Evolutionary conservation across 1,284 basidiomycete species (phyloP), one percentile per base, ranked within the genome.

Genomic region (Boletellus dicymbophilus): DNA sequence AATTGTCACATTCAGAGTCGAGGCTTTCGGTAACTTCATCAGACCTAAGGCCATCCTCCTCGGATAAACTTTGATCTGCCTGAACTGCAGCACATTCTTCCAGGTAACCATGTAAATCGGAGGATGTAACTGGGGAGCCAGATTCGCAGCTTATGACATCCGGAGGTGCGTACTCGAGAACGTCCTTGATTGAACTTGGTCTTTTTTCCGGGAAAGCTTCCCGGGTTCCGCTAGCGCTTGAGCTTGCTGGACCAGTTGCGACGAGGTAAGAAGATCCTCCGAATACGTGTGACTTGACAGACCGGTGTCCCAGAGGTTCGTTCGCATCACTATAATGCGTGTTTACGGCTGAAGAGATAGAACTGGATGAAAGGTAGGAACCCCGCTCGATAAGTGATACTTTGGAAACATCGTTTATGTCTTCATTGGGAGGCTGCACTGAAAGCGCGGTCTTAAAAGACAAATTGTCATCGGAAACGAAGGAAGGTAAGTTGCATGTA

Each of bases 361-460:
- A 62, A 26, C 43, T 21, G 7, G 12, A 57, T 13, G 58, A 42
- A 46, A 54, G 46, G 16, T 53, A 45, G 23, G 59, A 52, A 26
- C 55, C 45, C 27, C 51, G 54, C 52, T 57, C 52, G 46, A 43
- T 6, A 10, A 40, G 36, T 12, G 65, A 68, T 30, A 48, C 31
- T 34, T 44, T 50, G 13, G 56, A 60, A 12, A 47, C 44, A 44
- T 66, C 49, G 26, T 48, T 57, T 37, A 62, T 38, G 40, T 55
- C 30, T 5, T 60, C 64, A n/a, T 33, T 47, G 7, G 65, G 68
- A 46, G 51, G 48, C 33, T 63, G 62, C 16, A 51, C 48, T 22
- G 65, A 64, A 37, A 66, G 66, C 1, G 66, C 60, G 3, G 62
- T 62, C 33, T 42, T 51, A 39, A 60, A 62, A 26, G 64, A 65